These are phyloP conservation scores for Hypomontagnella monticulosa DNA, from an alignment of 495 filamentous ascomycete species.

Conservation along the genomic window DNA sequence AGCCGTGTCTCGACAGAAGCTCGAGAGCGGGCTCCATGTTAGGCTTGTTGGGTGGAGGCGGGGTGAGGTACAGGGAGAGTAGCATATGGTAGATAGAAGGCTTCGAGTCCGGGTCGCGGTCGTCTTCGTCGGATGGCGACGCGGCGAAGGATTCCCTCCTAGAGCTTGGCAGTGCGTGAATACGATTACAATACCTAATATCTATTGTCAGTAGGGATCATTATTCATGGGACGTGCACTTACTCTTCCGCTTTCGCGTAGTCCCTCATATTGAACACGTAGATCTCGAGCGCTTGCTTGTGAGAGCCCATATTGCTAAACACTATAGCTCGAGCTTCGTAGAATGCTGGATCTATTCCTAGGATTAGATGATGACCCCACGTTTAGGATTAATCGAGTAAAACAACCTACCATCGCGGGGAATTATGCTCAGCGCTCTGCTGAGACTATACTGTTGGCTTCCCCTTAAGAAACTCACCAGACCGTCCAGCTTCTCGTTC, in stretches of 20 bases:
- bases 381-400: background rate
- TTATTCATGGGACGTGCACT: slow-evolving; percentile 35
- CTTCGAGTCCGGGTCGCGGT: slow-evolving; percentile 61
- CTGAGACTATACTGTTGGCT: slow-evolving; percentile 83
- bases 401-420: slow-evolving; percentile 73
- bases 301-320: slow-evolving; percentile 96
- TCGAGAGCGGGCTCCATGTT: slow-evolving; percentile 82
- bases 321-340: slow-evolving; percentile 89
- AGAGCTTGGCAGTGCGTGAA: slow-evolving; percentile 65
- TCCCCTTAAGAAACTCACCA: slow-evolving; percentile 77
- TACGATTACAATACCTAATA: slow-evolving; percentile 84
- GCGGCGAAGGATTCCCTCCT: slow-evolving; percentile 34
- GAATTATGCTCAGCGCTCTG: slow-evolving; percentile 77
- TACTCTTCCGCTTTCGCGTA: slow-evolving; percentile 94
- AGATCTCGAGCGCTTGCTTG: slow-evolving; percentile 92
- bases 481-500: slow-evolving; percentile 66
- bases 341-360: slow-evolving; percentile 77
- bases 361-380: slow-evolving; percentile 12
- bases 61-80: slow-evolving; percentile 87
- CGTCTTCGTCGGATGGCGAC: slow-evolving; percentile 33
- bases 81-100: slow-evolving; percentile 90
- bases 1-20: slow-evolving; percentile 90
- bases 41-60: slow-evolving; percentile 75
- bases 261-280: slow-evolving; percentile 91
- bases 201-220: slow-evolving; percentile 32